A percentile compares a stretch with the other conserved stretches of the same genome.
These are phyloP conservation scores for Cercospora sojina DNA, from an alignment of 2,329 filamentous ascomycete species.

Conservation along the genomic window DNA sequence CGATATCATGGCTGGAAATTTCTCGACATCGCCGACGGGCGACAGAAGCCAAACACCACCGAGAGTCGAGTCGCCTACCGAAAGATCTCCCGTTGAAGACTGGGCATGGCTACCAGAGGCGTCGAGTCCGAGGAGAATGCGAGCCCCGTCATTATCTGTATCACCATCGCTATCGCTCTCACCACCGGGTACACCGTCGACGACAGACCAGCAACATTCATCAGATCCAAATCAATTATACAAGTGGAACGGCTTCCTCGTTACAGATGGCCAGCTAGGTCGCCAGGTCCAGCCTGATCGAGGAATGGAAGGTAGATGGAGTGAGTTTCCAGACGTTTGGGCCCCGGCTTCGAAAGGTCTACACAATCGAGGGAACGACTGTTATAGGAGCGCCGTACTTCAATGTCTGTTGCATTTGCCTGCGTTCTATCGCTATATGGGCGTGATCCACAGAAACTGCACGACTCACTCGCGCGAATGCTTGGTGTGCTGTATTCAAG, in stretches of 20 bases:
- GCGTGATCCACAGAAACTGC: background rate
- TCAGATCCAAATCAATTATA: background rate
- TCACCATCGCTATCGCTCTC: background rate
- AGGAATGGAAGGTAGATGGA: background rate
- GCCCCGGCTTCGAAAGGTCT: slow-evolving; percentile 16
- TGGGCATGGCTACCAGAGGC: background rate
- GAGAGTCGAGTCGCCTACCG: background rate
- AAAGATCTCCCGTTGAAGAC: background rate
- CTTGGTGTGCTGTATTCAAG: slow-evolving; percentile 16
- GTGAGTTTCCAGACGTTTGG: slow-evolving; percentile 8
- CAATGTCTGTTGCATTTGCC: slow-evolving; percentile 18
- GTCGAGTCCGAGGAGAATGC: background rate
- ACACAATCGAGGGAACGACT: slow-evolving; percentile 14
- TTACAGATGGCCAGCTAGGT: background rate
- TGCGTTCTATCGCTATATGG: slow-evolving; percentile 14
- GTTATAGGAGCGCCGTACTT: slow-evolving; percentile 16
- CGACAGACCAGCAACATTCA: background rate
- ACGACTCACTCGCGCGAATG: background rate
- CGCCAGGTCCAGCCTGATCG: slow-evolving; percentile 1
- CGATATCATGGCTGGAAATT: background rate
- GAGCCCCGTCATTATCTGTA: background rate
- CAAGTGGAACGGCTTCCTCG: background rate
- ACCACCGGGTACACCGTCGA: background rate
- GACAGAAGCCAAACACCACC: background rate
- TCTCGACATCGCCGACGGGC: background rate